These are phyloP conservation scores for Lactuca sativa DNA, from an alignment of 129 eudicot species.

Conservation along the genomic window DNA sequence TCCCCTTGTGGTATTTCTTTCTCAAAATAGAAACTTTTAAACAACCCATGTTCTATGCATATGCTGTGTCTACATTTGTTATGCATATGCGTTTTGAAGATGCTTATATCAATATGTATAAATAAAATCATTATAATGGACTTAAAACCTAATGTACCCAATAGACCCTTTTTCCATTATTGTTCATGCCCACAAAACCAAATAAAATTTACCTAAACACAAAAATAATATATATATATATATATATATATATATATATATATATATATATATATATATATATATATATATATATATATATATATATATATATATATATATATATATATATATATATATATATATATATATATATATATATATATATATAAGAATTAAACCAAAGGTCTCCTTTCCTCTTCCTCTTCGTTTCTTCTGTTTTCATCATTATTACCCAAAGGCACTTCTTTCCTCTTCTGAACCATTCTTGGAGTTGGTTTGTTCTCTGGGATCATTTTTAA, in stretches of 20 bases:
- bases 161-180: constrained; percentile 1
- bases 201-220: constrained; percentile 11
- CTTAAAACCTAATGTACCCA: constrained; percentile 18
- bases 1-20: neutral
- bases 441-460: constrained; percentile 23
- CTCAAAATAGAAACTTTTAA: neutral
- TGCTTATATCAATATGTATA: neutral
- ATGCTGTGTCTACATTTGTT: constrained; percentile 15
- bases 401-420: constrained; percentile 27
- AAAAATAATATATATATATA: neutral
- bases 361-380: constrained; percentile 31
- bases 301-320: neutral
- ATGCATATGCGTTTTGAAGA: neutral
- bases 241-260: no score
- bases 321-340: no score
- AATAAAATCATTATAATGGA: constrained; percentile 25
- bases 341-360: neutral
- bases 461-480: constrained; percentile 32
- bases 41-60: constrained; percentile 1
- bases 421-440: constrained; percentile 16
- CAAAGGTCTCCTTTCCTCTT: constrained; percentile 54
- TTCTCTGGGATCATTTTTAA: constrained; percentile 58
- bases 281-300: neutral
- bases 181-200: constrained; percentile 26
- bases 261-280: no score